Evolutionary conservation across 2,329 filamentous ascomycete genomes (phyloP).

Genomic region (Trichoderma afroharzianum): DNA sequence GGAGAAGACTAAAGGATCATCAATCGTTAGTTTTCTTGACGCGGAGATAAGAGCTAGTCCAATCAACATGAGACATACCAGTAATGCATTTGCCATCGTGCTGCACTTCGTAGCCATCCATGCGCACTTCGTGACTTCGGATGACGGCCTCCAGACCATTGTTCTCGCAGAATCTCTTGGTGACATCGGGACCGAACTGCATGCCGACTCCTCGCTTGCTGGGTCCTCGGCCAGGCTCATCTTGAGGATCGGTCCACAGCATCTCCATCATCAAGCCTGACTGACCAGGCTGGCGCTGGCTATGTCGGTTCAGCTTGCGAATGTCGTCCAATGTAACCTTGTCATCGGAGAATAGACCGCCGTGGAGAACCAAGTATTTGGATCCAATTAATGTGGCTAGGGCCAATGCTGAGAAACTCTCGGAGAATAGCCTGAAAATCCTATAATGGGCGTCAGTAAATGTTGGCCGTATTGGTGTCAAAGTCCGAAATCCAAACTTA

Average conservation of each 20-base stretch:
- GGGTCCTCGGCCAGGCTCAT: slow-evolving; percentile 78
- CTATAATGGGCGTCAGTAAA: slow-evolving; percentile 35
- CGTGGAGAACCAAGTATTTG: slow-evolving; percentile 90
- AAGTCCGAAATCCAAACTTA: background rate
- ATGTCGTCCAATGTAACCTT: slow-evolving; percentile 90
- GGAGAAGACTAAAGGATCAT: slow-evolving; percentile 69
- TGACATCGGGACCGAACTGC: slow-evolving; percentile 95
- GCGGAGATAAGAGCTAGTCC: background rate
- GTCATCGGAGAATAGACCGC: slow-evolving; percentile 94
- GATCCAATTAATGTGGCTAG: slow-evolving; percentile 86
- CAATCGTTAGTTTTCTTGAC: slow-evolving; percentile 19
- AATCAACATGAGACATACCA: slow-evolving; percentile 44
- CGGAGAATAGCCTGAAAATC: slow-evolving; percentile 95
- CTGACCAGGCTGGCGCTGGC: slow-evolving; percentile 89
- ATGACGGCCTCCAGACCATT: slow-evolving; percentile 95
- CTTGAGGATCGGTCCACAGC: slow-evolving; percentile 97
- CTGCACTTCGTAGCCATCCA: slow-evolving; percentile 99
- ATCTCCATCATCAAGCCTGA: slow-evolving; percentile 99
- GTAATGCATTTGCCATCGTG: slow-evolving; percentile 95
- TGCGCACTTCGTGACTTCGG: slow-evolving; percentile 93
- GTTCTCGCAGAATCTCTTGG: slow-evolving; percentile 92
- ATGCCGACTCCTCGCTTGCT: slow-evolving; percentile 96
- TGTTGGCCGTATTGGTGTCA: background rate
- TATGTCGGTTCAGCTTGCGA: slow-evolving; percentile 84
- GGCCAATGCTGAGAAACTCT: slow-evolving; percentile 92